Evolutionary conservation across 2,329 filamentous ascomycete genomes (phyloP).

Genomic region (Fusarium continuum): DNA sequence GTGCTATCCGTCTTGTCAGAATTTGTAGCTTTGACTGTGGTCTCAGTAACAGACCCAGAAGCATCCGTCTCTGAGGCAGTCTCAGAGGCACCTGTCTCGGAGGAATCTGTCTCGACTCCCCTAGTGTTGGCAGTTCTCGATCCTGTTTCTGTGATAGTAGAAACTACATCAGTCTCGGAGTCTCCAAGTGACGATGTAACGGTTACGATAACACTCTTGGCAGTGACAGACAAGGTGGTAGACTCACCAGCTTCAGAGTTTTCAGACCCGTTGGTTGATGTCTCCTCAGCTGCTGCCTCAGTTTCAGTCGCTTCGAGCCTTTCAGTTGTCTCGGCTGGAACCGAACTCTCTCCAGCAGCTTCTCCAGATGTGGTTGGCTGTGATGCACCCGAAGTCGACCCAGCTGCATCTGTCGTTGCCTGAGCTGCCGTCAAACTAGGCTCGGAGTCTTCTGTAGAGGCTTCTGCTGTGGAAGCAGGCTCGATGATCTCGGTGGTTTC

Average conservation of each 20-base stretch:
- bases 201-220: neutral
- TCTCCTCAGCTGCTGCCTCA: slow-evolving; percentile 28
- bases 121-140: slow-evolving; percentile 14
- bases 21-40: slow-evolving; percentile 5
- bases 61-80: neutral
- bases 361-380: slow-evolving; percentile 19
- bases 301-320: slow-evolving; percentile 11
- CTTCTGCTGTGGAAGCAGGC: neutral
- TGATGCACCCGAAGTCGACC: slow-evolving; percentile 10
- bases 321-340: slow-evolving; percentile 4
- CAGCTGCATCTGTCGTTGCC: neutral
- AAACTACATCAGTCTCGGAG: slow-evolving; percentile 23
- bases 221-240: slow-evolving; percentile 12
- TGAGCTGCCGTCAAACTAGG: neutral
- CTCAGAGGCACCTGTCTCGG: neutral
- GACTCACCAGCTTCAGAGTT: slow-evolving; percentile 35
- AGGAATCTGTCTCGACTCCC: neutral
- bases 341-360: slow-evolving; percentile 3
- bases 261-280: slow-evolving; percentile 29
- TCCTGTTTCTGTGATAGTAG: slow-evolving; percentile 23
- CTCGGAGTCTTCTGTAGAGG: neutral
- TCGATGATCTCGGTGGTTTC: slow-evolving; percentile 1
- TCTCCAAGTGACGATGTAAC: slow-evolving; percentile 5
- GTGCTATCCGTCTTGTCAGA: neutral
- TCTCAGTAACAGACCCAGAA: slow-evolving; percentile 9